Evolutionary conservation across 1,284 basidiomycete species (phyloP).

Genomic region (Papiliotrema nemorosa): DNA sequence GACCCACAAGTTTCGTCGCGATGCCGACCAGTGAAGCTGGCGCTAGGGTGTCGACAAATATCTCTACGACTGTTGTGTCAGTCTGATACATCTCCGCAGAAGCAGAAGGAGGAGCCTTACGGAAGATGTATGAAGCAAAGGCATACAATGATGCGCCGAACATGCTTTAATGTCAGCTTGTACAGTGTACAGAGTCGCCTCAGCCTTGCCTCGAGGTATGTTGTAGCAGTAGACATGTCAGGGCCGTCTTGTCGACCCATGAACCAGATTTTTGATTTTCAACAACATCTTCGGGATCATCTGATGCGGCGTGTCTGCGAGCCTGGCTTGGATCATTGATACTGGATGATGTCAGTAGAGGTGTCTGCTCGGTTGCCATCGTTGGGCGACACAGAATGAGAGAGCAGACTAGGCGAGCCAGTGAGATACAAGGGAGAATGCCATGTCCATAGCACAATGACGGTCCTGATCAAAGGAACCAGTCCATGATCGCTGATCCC

Average conservation of each 20-base stretch:
- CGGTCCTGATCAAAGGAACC: too few species aligned
- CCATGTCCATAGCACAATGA: too few species aligned
- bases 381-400: too few species aligned
- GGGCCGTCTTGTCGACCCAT: not conserved
- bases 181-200: not conserved
- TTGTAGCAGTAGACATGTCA: conserved; percentile 2
- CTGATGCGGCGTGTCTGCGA: not conserved
- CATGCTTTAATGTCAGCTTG: not conserved
- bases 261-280: not conserved
- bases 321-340: too few species aligned
- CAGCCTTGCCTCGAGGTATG: conserved; percentile 1
- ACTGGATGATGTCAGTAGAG: not conserved
- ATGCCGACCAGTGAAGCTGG: conserved; percentile 54
- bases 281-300: not conserved
- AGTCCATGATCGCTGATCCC: too few species aligned
- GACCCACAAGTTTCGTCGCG: conserved; percentile 45
- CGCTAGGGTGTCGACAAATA: conserved; percentile 45
- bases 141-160: not conserved
- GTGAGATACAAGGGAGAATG: too few species aligned
- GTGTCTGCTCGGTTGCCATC: not conserved
- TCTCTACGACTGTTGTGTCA: conserved; percentile 31
- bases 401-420: too few species aligned
- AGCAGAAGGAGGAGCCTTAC: not conserved
- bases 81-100: not conserved
- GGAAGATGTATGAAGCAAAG: conserved; percentile 1